A percentile compares a stretch with the other conserved stretches of the same genome.
Conservation (phyloP, 78 protist species). For the Dictyostelium discoideum region dicty_2.7 NC_007090.3:3634001-3634500, state of each 20-base stretch:
- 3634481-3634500: neutral
- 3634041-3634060: neutral
- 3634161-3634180: neutral
- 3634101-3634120: neutral
- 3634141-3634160: neutral
- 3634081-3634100: neutral
- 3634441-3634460: neutral
- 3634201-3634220: neutral
- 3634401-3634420: neutral
- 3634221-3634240: neutral
- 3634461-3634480: neutral
- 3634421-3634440: neutral
- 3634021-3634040: neutral
- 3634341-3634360: neutral
- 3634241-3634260: neutral
- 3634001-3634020: neutral
- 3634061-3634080: neutral
- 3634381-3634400: neutral
- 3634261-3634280: neutral
- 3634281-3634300: neutral
- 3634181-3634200: neutral
- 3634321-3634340: neutral
- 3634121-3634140: neutral
- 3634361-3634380: neutral
- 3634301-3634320: neutral